Conservation (phyloP, 495 filamentous ascomycete genomes). For the Trichoderma gamsii region DNA sequence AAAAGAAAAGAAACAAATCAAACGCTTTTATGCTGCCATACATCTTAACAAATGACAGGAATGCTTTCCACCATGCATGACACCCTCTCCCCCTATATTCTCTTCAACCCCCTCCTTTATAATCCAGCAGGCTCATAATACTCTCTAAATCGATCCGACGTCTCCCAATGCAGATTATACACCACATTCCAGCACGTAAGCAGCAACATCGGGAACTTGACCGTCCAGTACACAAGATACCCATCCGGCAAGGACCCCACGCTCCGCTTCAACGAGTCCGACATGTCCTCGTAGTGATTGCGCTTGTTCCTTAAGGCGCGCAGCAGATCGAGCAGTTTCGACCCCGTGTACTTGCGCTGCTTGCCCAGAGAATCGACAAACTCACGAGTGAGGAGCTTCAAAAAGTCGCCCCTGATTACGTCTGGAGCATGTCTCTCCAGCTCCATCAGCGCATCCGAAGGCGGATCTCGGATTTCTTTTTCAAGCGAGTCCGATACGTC, state of each 20-base stretch:
- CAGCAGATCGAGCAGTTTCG: conserved; percentile 74
- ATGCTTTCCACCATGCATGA: background rate
- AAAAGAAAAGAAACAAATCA: background rate
- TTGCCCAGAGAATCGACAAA: conserved; percentile 86
- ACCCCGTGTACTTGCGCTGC: conserved; percentile 90
- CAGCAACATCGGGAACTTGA: conserved; percentile 72
- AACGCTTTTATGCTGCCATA: background rate
- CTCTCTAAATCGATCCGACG: conserved; percentile 66
- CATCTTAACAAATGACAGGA: background rate
- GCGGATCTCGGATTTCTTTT: conserved; percentile 75
- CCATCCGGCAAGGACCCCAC: conserved; percentile 79
- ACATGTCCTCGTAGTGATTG: conserved; percentile 90
- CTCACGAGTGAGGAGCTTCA: conserved; percentile 64
- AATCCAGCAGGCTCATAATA: conserved; percentile 52
- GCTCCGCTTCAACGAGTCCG: conserved; percentile 66
- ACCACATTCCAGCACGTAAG: conserved; percentile 74
- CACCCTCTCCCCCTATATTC: background rate
- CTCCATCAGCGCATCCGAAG: conserved; percentile 60
- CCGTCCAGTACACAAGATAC: conserved; percentile 81
- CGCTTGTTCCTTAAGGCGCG: conserved; percentile 92
- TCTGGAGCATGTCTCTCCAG: conserved; percentile 37
- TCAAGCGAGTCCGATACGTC: conserved; percentile 95
- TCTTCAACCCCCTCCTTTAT: background rate
- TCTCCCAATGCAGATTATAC: conserved; percentile 55
- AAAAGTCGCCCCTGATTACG: conserved; percentile 58